Percentiles rank a stretch among this genome's conserved stretches.
Evolutionary conservation across 1,139 yeast genomes (phyloP).

Genomic region (Magnusiomyces fungicola): DNA sequence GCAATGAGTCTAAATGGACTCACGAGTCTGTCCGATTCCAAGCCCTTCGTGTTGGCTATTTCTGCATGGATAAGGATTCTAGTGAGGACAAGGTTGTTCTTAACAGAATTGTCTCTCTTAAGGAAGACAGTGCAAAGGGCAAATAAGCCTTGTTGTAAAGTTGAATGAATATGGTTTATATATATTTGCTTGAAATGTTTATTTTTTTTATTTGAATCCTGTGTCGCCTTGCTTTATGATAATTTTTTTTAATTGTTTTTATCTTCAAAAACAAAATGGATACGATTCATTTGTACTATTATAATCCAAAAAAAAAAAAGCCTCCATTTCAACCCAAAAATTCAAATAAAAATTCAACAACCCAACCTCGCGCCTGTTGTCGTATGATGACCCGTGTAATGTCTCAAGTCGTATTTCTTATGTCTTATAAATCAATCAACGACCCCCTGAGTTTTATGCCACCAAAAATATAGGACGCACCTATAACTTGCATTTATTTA

Average conservation of each 20-base stretch:
- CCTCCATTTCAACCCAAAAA: too few relatives aligned
- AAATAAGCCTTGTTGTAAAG: conserved; percentile 6
- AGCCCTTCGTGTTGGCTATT: conserved; percentile 94
- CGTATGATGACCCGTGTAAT: too few relatives aligned
- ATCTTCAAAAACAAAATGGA: not conserved
- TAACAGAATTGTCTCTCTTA: conserved; percentile 84
- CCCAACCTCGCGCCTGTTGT: too few relatives aligned
- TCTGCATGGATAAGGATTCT: conserved; percentile 82
- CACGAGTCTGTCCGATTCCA: conserved; percentile 93
- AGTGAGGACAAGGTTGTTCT: conserved; percentile 53
- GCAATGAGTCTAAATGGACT: conserved; percentile 53
- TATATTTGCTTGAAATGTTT: not conserved
- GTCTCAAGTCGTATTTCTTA: too few relatives aligned
- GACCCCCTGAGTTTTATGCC: too few relatives aligned
- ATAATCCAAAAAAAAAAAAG: not conserved
- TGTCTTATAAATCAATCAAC: too few relatives aligned
- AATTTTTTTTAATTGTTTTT: not conserved
- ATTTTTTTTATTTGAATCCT: not conserved
- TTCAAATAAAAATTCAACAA: too few relatives aligned
- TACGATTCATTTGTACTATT: too few relatives aligned
- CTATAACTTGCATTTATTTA: too few relatives aligned
- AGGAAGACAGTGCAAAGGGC: conserved; percentile 46
- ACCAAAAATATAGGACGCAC: too few relatives aligned
- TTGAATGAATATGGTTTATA: not conserved
- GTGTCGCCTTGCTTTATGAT: not conserved